A percentile compares a stretch with the other conserved stretches of the same genome.
phyloP scores from a whole-genome alignment of 139 green algal species.

The Zygnema cylindricum region DNA sequence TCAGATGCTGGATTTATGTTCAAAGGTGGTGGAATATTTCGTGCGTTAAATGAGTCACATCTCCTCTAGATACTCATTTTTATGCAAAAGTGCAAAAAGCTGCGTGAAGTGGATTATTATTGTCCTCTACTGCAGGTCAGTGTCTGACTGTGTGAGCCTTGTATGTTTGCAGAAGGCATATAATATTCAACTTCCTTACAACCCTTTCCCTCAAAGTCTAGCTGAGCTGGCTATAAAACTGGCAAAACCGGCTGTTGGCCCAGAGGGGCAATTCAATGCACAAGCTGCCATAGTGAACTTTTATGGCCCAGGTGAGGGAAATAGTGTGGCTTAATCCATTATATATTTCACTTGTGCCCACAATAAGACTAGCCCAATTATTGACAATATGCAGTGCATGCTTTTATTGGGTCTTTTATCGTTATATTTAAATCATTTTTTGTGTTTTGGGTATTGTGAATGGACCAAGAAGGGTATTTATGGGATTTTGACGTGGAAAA shows the following conservation, averaged over 20 bases:
- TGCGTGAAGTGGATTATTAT: too few species aligned
- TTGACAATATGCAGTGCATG: constrained; percentile 1
- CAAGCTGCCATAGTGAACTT: constrained; percentile 91
- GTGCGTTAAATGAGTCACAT: too few species aligned
- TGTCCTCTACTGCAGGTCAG: too few species aligned
- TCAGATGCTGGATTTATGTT: too few species aligned
- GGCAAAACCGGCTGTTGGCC: constrained; percentile 23
- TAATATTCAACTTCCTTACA: constrained; percentile 54
- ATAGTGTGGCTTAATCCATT: background rate
- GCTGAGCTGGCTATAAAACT: constrained; percentile 41
- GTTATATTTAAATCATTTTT: too few species aligned
- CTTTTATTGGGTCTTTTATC: background rate
- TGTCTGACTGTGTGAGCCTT: too few species aligned
- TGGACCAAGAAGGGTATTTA: too few species aligned
- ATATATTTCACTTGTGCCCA: background rate
- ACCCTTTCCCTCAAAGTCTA: constrained; percentile 52
- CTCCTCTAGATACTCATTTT: too few species aligned
- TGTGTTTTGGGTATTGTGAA: background rate
- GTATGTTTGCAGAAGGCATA: constrained; percentile 71
- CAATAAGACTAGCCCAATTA: background rate
- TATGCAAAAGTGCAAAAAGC: too few species aligned
- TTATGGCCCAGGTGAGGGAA: constrained; percentile 27
- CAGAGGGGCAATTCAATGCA: constrained; percentile 64
- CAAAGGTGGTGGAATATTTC: too few species aligned
- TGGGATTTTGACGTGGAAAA: too few species aligned